These are phyloP conservation scores for Leccinum sublutescens DNA, from an alignment of 768 basidiomycete species.

Conservation along the genomic window DNA sequence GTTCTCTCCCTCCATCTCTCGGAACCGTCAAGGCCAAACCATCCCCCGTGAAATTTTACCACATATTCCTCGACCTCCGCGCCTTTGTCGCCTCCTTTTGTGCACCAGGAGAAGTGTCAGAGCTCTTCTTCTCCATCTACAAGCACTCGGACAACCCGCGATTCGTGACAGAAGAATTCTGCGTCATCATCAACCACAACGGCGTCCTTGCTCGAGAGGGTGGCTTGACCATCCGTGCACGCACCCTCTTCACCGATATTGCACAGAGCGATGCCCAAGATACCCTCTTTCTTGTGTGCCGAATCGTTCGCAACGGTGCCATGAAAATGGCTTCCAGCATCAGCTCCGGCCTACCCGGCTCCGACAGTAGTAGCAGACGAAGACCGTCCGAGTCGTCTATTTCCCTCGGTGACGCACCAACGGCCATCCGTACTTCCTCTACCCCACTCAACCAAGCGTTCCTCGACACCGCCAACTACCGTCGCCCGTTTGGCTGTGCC, in stretches of 20 bases:
- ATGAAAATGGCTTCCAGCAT: constrained; percentile 68
- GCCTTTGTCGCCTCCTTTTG: constrained; percentile 92
- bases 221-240: constrained; percentile 52
- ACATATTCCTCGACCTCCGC: constrained; percentile 86
- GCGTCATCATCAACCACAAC: constrained; percentile 85
- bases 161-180: constrained; percentile 94
- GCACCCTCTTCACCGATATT: constrained; percentile 90
- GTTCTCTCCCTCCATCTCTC: constrained; percentile 32
- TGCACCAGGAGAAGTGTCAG: constrained; percentile 86
- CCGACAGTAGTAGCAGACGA: constrained; percentile 40
- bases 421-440: constrained; percentile 12
- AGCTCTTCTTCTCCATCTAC: constrained; percentile 86
- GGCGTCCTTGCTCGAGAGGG: constrained; percentile 85
- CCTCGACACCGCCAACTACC: constrained; percentile 50
- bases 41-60: constrained; percentile 74
- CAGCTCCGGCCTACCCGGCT: constrained; percentile 44
- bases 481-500: constrained; percentile 95
- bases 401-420: constrained; percentile 36
- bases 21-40: constrained; percentile 27
- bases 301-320: constrained; percentile 84
- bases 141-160: constrained; percentile 70
- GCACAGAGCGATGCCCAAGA: constrained; percentile 82
- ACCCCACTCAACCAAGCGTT: constrained; percentile 28
- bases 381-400: constrained; percentile 55
- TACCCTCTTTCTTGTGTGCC: constrained; percentile 85